Conservation (phyloP, 2,329 filamentous ascomycete genomes). For the Microthyrium microscopicum region DNA sequence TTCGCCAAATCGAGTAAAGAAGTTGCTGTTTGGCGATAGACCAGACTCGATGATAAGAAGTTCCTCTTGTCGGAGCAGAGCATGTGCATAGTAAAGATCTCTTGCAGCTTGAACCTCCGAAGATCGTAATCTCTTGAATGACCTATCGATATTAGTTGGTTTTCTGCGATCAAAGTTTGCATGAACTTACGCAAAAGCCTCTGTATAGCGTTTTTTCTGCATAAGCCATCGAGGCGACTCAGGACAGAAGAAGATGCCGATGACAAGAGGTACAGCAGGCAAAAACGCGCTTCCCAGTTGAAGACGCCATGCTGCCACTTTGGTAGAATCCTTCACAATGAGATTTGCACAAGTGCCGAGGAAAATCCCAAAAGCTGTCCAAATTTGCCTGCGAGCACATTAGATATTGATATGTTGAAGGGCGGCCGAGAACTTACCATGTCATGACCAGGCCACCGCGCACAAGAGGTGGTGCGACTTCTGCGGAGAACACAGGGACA, state of each 20-base stretch:
- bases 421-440: conserved; percentile 21
- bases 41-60: conserved; percentile 17
- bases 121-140: conserved; percentile 22
- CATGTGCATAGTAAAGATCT: conserved; percentile 26
- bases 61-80: conserved; percentile 20
- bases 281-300: conserved; percentile 24
- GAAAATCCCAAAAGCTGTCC: conserved; percentile 28
- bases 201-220: conserved; percentile 22
- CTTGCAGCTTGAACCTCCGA: conserved; percentile 24
- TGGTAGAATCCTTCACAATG: conserved; percentile 19
- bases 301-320: conserved; percentile 21
- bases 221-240: conserved; percentile 22
- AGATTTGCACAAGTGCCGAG: conserved; percentile 25
- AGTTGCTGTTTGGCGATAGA: conserved; percentile 18
- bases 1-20: conserved; percentile 31
- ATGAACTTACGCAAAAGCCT: conserved; percentile 16
- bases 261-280: conserved; percentile 21
- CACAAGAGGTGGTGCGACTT: conserved; percentile 21
- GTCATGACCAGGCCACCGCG: conserved; percentile 29
- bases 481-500: conserved; percentile 26
- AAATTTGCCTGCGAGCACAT: conserved; percentile 7
- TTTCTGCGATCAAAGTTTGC: background rate
- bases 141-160: conserved; percentile 9
- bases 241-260: conserved; percentile 26
- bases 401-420: conserved; percentile 10